Conservation (phyloP, 2,329 filamentous ascomycete species). For the Penicillium sp. region DNA sequence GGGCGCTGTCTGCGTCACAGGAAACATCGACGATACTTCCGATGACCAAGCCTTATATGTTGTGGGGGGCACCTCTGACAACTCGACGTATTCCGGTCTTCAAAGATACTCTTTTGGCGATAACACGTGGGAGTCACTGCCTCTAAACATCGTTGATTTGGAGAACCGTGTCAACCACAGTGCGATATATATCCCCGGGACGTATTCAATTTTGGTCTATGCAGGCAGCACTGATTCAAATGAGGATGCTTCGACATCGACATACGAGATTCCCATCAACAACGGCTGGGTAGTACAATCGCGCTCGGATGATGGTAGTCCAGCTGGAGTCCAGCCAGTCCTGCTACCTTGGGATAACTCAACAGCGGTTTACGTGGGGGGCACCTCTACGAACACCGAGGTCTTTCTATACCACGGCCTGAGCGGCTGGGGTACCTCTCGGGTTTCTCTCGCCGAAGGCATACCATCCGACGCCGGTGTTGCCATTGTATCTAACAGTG, state of each 20-base stretch:
- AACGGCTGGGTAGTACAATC: constrained; percentile 56
- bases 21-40: constrained; percentile 55
- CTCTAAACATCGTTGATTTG: constrained; percentile 50
- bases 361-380: constrained; percentile 71
- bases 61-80: constrained; percentile 67
- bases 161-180: constrained; percentile 71
- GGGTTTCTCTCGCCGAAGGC: constrained; percentile 59
- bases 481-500: constrained; percentile 64
- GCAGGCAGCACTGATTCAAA: constrained; percentile 66
- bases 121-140: constrained; percentile 57
- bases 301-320: constrained; percentile 54
- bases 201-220: constrained; percentile 73
- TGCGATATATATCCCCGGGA: constrained; percentile 67
- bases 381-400: constrained; percentile 59
- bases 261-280: constrained; percentile 67
- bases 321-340: constrained; percentile 64
- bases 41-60: constrained; percentile 67
- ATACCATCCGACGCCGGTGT: constrained; percentile 60
- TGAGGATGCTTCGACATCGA: constrained; percentile 61
- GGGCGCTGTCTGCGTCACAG: constrained; percentile 73
- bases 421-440: constrained; percentile 64
- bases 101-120: constrained; percentile 62
- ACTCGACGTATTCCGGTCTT: constrained; percentile 64
- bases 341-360: constrained; percentile 70
- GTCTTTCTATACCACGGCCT: constrained; percentile 68